Evolutionary conservation across 176 grass and related monocot genomes (phyloP), one percentile per base, ranked within the genome.

Genomic region (Pharus latifolius): DNA sequence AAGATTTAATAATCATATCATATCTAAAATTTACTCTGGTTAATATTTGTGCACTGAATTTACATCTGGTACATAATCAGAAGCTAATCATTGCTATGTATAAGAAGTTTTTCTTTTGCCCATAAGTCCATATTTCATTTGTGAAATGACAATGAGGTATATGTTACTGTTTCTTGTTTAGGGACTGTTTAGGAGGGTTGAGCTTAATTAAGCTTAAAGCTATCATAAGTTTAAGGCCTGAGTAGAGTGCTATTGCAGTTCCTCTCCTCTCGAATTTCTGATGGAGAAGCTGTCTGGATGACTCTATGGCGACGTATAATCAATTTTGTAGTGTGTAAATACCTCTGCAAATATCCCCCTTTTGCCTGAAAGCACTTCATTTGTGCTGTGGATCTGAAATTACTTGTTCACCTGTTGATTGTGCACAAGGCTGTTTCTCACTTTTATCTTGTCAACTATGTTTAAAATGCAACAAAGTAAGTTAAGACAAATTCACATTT

Each of bases 401-500:
- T 8, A 26, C 19, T 3, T 25, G 12, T 35, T 68, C 29, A 23
- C 35, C 19, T 23, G 63, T 30, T 49, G 2, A 16, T 46, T 47
- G 34, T 10, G 25, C 41, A 58, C 58, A n/a, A 43, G 34, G 72
- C 38, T 34, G 26, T 54, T 52, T 75, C 53, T 82, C 10, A 25
- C 10, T 60, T 43, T 37, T 46, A 30, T 26, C 42, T 60, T 51
- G 23, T 20, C 0, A 71, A 15, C 33, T 64, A 9, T 25, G 49
- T 28, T 49, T 61, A 13, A 29, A 22, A 15, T 18, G 16, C 42
- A 18, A 5, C 33, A 48, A 38, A 24, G 26, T 67, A 60, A 43
- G 40, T 55, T 85, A 49, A 38, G 4, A 38, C 9, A 38, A 49
- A 35, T 43, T 57, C 60, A 24, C 64, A 80, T 37, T 70, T 42